These are phyloP conservation scores for Candida ulmi DNA, from an alignment of 805 yeast genomes.

Conservation along the genomic window DNA sequence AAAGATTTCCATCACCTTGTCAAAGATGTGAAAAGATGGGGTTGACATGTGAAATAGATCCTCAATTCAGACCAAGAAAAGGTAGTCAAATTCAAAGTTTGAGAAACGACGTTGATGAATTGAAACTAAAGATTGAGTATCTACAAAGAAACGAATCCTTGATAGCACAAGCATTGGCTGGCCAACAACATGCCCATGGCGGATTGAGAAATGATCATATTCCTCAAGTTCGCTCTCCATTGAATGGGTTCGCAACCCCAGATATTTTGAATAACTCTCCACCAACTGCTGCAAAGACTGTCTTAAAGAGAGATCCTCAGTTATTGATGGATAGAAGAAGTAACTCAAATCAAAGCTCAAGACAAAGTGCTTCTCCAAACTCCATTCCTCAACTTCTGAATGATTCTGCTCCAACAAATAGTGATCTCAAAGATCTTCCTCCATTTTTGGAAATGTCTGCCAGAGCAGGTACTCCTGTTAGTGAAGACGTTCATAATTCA, in stretches of 20 bases:
- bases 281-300: constrained; percentile 34
- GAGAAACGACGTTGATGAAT: constrained; percentile 78
- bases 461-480: constrained; percentile 27
- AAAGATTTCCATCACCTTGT: constrained; percentile 76
- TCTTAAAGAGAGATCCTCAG: constrained; percentile 39
- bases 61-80: constrained; percentile 84
- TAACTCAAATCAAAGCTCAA: constrained; percentile 14
- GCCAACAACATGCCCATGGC: constrained; percentile 11
- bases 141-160: constrained; percentile 60
- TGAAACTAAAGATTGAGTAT: constrained; percentile 66
- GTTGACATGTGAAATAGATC: constrained; percentile 81
- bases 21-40: constrained; percentile 77
- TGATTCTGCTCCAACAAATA: constrained; percentile 38
- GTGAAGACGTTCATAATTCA: constrained; percentile 9
- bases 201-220: constrained; percentile 10
- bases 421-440: constrained; percentile 31
- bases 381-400: constrained; percentile 31
- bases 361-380: constrained; percentile 18
- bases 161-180: constrained; percentile 54
- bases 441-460: constrained; percentile 38
- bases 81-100: constrained; percentile 85
- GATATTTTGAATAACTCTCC: constrained; percentile 11
- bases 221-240: constrained; percentile 17
- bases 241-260: constrained; percentile 6
- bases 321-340: constrained; percentile 30